Evolutionary conservation across 345 rosid genomes (phyloP).

Genomic region (Gossypium turneri): DNA sequence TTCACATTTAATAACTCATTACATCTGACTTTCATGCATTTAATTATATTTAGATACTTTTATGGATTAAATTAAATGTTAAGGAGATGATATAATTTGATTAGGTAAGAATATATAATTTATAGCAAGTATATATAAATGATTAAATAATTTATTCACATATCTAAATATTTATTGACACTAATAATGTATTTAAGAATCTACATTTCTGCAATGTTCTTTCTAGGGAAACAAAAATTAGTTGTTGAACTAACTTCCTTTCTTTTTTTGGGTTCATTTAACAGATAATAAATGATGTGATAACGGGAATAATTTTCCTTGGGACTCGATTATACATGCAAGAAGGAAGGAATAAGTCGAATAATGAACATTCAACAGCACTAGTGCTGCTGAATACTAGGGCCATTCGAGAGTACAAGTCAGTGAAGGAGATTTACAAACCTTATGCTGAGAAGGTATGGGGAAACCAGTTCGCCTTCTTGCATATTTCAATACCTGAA

Average conservation of each 20-base stretch:
- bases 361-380: constrained; percentile 30
- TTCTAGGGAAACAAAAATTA: no score
- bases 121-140: no score
- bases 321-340: constrained; percentile 46
- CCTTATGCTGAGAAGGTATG: constrained; percentile 36
- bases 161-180: no score
- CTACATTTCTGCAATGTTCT: no score
- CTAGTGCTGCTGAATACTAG: constrained; percentile 46
- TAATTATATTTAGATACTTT: no score
- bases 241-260: background rate
- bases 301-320: constrained; percentile 38
- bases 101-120: no score
- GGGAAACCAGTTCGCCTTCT: constrained; percentile 43
- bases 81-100: no score
- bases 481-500: constrained; percentile 34
- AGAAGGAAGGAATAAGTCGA: constrained; percentile 9
- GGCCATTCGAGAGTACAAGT: constrained; percentile 34
- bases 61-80: no score
- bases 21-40: no score
- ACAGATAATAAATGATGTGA: constrained; percentile 52
- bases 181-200: no score
- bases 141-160: no score
- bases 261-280: background rate
- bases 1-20: no score
- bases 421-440: constrained; percentile 40